Base-by-base conservation (phyloP, 768 basidiomycete species). In the Mycena maculata region DNA sequence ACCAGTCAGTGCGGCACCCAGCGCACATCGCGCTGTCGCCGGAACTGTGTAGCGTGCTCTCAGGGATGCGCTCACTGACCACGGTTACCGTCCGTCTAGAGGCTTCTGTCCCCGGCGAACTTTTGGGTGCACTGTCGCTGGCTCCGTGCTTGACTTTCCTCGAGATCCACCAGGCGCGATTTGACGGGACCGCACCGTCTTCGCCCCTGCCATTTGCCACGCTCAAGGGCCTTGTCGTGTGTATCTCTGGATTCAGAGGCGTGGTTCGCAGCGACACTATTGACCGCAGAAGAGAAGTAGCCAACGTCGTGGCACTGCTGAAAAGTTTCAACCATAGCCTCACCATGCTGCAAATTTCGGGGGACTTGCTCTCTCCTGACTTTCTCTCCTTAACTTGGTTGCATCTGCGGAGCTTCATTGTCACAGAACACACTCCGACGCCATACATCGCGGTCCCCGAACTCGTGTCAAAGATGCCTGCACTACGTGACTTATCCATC, bases 371-470 rank as follows among this genome's bases (percentile, higher is more conserved):
- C 9, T 33, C 48, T 22, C 22, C 47, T 2, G 57, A 36, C 0
- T 60, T 65, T 38, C 23, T 33, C 13, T 18, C 39, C 9, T 8
- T 59, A 9, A 1, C 6, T 4, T 59, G 64, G 64, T 42, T 2
- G 5, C 12, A 31, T 13, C 42, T 65, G 39, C n/a, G 23, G 11
- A 54, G 4, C 13, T 60, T 65, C 33, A 28, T 30, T 3, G 18
- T 61, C 38, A 56, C 60, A 3, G 65, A 67, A 42, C 65, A 67
- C 54, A 50, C 64, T 16, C 64, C 64, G 41, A 65, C 50, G 5
- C 64, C 57, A 10, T 65, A 27, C 25, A 28, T 65, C 28, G 10
- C 64, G 33, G 48, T 60, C 1, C 57, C 64, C 39, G 33, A 56
- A 4, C 6, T 67, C 4, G 64, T 60, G 23, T 59, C 57, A 1